Evolutionary conservation across 192 early-diverging fungal species (phyloP), one percentile per base, ranked within the genome.

Genomic region (Dimargaris verticillata): DNA sequence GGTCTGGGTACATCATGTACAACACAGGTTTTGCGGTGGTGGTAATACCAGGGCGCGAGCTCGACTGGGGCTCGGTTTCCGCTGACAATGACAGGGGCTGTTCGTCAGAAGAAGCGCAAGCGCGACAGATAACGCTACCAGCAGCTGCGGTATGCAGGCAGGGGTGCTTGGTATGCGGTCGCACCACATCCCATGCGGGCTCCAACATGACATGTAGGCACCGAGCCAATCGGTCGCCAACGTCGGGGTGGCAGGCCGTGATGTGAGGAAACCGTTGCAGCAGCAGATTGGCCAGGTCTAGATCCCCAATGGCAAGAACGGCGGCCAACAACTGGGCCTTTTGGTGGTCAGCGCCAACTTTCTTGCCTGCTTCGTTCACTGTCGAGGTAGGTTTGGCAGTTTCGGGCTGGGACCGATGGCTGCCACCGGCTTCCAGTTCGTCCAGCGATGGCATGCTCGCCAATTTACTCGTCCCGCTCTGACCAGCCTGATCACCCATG

Each of bases 241-340:
- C 70, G 10, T 80, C 81, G 0, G 83, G 80, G 20, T 86, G 67
- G 25, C 79, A 66, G 13, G 72, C 66, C 24, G 69, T 61, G 0
- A 89, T 28, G 18, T 73, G 64, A 7, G 81, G 78, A 9, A 75
- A 69, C 18, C 78, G 67, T 5, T 75, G 66, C 3, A 90, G 47
- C 10, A 85, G 70, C 14, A 73, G 52, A 28, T 74, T 53, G 20
- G 80, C 78, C 29, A 80, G 64, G 3, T 64, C 61, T 0, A 83
- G 17, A 44, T 82, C 81, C 6, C 88, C 88, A 5, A 88, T 75
- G 4, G 77, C 74, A 0, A 89, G 28, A 3, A 88, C 69, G 18
- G 85, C 80, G 13, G 71, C 70, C 15, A 74, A 60, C 12, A 90
- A 54, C 17, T 76, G 77, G 38, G 82, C 71, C 49, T 88, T 85